Evolutionary conservation across 805 yeast genomes (phyloP).

Genomic region (Candida schatavii): DNA sequence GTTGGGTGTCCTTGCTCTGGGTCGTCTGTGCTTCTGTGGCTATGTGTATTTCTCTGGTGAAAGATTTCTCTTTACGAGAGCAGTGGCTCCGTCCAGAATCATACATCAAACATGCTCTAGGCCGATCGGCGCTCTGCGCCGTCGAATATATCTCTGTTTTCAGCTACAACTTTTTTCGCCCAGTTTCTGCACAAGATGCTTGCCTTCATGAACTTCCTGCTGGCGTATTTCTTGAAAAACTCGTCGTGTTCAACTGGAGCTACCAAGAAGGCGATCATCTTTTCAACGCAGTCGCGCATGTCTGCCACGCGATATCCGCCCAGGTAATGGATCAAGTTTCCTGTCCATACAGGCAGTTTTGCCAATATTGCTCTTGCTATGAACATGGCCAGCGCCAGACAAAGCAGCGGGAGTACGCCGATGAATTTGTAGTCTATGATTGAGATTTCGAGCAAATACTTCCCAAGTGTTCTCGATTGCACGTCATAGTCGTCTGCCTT

Average conservation of each 20-base stretch:
- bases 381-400: conserved; percentile 88
- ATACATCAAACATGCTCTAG: too few relatives aligned
- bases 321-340: conserved; percentile 83
- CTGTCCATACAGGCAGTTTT: conserved; percentile 70
- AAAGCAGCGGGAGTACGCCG: conserved; percentile 68
- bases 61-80: too few relatives aligned
- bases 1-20: too few relatives aligned
- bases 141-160: conserved; percentile 38
- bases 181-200: conserved; percentile 77
- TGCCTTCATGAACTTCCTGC: conserved; percentile 84
- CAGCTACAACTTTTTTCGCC: conserved; percentile 62
- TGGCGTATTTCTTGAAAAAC: conserved; percentile 89
- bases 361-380: conserved; percentile 73
- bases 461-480: conserved; percentile 79
- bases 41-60: too few relatives aligned
- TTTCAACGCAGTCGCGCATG: conserved; percentile 66
- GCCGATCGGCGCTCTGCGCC: background rate
- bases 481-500: conserved; percentile 89
- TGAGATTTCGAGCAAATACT: conserved; percentile 76
- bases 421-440: conserved; percentile 74
- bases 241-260: conserved; percentile 88
- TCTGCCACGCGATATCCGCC: conserved; percentile 83
- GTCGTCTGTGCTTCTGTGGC: too few relatives aligned
- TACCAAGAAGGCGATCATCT: conserved; percentile 72
- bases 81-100: too few relatives aligned